These are phyloP conservation scores for Marasmius fiardii DNA, from an alignment of 1,284 basidiomycete genomes.

Conservation along the genomic window DNA sequence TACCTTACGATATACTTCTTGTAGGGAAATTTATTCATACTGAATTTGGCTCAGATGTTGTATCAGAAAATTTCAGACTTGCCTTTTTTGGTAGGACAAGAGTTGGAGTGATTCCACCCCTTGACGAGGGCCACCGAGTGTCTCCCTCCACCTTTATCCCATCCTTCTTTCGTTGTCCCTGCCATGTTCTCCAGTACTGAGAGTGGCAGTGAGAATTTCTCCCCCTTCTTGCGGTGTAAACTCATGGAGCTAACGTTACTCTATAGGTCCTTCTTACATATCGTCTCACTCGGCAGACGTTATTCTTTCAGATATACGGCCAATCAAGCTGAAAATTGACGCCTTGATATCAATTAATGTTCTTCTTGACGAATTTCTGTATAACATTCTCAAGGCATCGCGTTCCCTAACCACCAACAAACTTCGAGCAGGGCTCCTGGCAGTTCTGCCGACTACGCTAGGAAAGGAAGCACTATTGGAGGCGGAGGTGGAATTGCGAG, in stretches of 20 bases:
- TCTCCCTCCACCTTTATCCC: neutral
- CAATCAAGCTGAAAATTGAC: constrained; percentile 76
- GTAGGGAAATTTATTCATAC: too few relatives aligned
- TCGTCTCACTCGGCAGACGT: constrained; percentile 81
- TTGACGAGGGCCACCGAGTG: neutral
- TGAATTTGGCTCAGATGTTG: too few relatives aligned
- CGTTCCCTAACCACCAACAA: constrained; percentile 74
- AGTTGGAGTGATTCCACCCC: neutral
- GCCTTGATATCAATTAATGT: constrained; percentile 79
- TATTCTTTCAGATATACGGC: constrained; percentile 86
- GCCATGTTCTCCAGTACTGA: constrained; percentile 37
- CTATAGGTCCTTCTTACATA: constrained; percentile 65
- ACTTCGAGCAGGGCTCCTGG: constrained; percentile 71
- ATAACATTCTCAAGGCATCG: constrained; percentile 66
- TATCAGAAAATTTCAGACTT: too few relatives aligned
- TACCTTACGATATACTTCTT: too few relatives aligned
- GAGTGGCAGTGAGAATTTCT: constrained; percentile 29
- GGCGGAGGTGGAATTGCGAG: constrained; percentile 86
- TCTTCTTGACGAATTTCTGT: constrained; percentile 85
- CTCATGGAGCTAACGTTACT: neutral
- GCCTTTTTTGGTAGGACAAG: too few relatives aligned
- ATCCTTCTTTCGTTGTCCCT: constrained; percentile 9
- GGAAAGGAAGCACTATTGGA: constrained; percentile 90
- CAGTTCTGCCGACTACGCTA: constrained; percentile 71
- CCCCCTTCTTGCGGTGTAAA: constrained; percentile 1